Evolutionary conservation across 129 eudicot species (phyloP).

Genomic region (Artemisia tridentata): DNA sequence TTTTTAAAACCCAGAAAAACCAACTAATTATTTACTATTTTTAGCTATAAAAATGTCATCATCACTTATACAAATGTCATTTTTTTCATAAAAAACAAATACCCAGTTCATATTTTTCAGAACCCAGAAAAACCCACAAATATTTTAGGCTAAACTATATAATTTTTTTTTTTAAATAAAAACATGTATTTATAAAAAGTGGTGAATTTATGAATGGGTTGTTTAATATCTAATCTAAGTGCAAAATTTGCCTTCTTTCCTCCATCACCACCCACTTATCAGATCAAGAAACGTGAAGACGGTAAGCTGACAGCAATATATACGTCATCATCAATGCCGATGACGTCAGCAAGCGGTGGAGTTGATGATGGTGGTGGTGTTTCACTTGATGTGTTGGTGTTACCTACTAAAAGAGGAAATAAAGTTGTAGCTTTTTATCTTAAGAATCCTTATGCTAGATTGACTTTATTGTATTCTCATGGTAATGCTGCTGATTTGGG

Average conservation of each 20-base stretch:
- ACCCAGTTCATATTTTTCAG: not conserved
- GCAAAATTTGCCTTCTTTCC: slow-evolving; percentile 90
- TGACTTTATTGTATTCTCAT: slow-evolving; percentile 83
- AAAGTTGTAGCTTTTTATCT: slow-evolving; percentile 87
- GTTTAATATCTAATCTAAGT: slow-evolving; percentile 63
- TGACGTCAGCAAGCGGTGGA: slow-evolving; percentile 30
- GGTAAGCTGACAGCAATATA: slow-evolving; percentile 61
- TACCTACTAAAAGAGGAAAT: slow-evolving; percentile 78
- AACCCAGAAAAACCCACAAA: slow-evolving; percentile 7
- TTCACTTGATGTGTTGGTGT: slow-evolving; percentile 59
- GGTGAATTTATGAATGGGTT: slow-evolving; percentile 52
- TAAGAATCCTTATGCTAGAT: slow-evolving; percentile 75
- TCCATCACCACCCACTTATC: slow-evolving; percentile 76
- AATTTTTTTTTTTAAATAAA: too few species aligned
- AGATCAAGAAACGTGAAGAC: slow-evolving; percentile 66
- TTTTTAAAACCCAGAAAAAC: slow-evolving; percentile 6
- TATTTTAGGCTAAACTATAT: not conserved
- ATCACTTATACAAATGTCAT: not conserved
- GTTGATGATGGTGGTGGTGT: slow-evolving; percentile 41
- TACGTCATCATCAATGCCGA: slow-evolving; percentile 55
- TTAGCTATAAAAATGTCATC: not conserved
- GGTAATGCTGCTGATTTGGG: slow-evolving; percentile 99
- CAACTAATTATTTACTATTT: slow-evolving; percentile 11
- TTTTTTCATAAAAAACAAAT: not conserved
- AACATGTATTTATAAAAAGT: not conserved